These are phyloP conservation scores for Marsdenia floribunda DNA, from an alignment of 257 asterid genomes.

Conservation along the genomic window DNA sequence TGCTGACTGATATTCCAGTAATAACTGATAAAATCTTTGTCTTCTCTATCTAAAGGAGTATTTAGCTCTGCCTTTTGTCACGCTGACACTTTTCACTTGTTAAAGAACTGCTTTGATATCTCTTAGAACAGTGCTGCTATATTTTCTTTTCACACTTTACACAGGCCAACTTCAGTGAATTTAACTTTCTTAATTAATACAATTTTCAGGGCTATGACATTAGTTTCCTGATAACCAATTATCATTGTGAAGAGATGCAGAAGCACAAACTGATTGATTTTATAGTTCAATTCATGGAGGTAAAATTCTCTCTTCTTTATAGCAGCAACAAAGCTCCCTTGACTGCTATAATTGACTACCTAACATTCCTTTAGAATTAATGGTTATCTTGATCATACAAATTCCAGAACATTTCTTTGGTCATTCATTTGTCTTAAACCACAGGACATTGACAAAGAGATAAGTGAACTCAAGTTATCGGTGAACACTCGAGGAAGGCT, in stretches of 20 bases:
- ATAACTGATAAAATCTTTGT: not conserved
- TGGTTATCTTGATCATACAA: not conserved
- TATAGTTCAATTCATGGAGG: conserved; percentile 99
- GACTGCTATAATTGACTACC: not conserved
- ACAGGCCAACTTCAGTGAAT: not conserved
- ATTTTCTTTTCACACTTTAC: not conserved
- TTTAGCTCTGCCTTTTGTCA: not conserved
- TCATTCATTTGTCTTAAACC: conserved; percentile 5
- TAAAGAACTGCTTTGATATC: not conserved
- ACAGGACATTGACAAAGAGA: conserved; percentile 98
- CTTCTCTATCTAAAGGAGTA: not conserved
- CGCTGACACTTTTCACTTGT: not conserved
- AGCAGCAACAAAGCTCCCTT: not conserved
- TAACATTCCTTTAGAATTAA: not conserved
- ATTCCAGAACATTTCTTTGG: not conserved
- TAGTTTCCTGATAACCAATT: conserved; percentile 90
- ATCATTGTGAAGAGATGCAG: conserved; percentile 98
- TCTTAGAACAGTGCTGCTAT: not conserved
- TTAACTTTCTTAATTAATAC: conserved; percentile 11
- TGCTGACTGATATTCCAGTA: not conserved
- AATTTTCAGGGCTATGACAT: conserved; percentile 96
- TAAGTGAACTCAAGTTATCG: conserved; percentile 79
- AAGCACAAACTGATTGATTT: conserved; percentile 93
- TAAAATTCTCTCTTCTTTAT: conserved; percentile 17
- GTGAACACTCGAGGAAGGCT: conserved; percentile 96